Percentiles rank a stretch among this genome's conserved stretches.
Evolutionary conservation across 495 filamentous ascomycete species (phyloP).

Genomic region (Xylaria venustula): DNA sequence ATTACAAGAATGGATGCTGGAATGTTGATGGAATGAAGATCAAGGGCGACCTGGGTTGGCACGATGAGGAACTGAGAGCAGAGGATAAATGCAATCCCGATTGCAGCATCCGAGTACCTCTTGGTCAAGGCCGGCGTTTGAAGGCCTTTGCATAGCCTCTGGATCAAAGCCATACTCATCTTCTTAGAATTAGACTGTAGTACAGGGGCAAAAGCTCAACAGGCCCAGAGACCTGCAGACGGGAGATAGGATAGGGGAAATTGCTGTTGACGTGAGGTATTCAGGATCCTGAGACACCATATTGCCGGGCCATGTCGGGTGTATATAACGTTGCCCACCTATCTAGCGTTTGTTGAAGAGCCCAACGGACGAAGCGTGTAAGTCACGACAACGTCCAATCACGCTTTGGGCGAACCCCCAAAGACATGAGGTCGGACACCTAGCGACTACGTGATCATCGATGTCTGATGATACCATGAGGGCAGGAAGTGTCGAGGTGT

Average conservation of each 20-base stretch:
- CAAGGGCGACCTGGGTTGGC: slow-evolving; percentile 22
- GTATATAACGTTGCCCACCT: slow-evolving; percentile 16
- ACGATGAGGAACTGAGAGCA: slow-evolving; percentile 21
- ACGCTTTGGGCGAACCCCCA: neutral
- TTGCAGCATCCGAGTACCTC: slow-evolving; percentile 24
- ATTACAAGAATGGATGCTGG: slow-evolving; percentile 29
- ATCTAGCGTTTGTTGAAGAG: slow-evolving; percentile 15
- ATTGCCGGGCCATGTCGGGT: neutral
- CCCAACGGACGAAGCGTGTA: neutral
- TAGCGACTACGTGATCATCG: slow-evolving; percentile 13
- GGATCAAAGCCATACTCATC: slow-evolving; percentile 17
- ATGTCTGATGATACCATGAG: neutral
- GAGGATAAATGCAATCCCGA: slow-evolving; percentile 22
- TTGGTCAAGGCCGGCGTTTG: slow-evolving; percentile 19
- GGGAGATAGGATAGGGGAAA: neutral
- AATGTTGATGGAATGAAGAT: slow-evolving; percentile 24
- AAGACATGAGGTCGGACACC: slow-evolving; percentile 8
- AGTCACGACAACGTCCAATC: neutral
- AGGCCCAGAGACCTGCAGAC: slow-evolving; percentile 20
- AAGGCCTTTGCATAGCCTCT: slow-evolving; percentile 21
- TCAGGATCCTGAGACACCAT: slow-evolving; percentile 9
- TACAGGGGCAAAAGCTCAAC: slow-evolving; percentile 14
- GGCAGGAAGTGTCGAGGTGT: neutral
- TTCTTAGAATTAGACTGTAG: slow-evolving; percentile 8
- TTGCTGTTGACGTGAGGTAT: slow-evolving; percentile 18